Percentiles rank a stretch among this genome's conserved stretches.
These are phyloP conservation scores for Piloderma croceum DNA, from an alignment of 768 basidiomycete genomes.

Conservation along the genomic window DNA sequence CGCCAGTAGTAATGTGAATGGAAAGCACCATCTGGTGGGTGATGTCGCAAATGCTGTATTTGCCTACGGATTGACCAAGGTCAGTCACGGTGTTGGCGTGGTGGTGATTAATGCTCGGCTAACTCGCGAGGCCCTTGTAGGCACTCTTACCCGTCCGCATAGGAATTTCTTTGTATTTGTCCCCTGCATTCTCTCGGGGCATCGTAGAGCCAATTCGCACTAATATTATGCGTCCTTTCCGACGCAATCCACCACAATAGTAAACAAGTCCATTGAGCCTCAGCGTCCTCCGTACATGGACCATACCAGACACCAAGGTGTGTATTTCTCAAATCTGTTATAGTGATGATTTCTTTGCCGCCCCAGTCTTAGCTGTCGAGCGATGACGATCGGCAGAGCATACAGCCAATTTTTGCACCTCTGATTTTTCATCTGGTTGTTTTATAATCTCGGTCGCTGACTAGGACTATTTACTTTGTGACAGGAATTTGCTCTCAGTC, in stretches of 20 bases:
- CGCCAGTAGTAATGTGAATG: slow-evolving; percentile 4
- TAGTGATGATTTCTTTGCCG: slow-evolving; percentile 65
- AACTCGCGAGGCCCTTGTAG: slow-evolving; percentile 31
- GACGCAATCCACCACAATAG: background rate
- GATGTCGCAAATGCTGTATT: slow-evolving; percentile 80
- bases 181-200: slow-evolving; percentile 65
- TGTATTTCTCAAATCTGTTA: too few relatives aligned
- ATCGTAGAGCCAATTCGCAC: slow-evolving; percentile 58
- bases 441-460: background rate
- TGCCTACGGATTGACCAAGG: slow-evolving; percentile 80
- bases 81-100: too few relatives aligned
- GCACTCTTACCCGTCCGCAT: slow-evolving; percentile 70
- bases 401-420: slow-evolving; percentile 60
- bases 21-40: slow-evolving; percentile 27
- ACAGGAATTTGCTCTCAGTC: too few relatives aligned
- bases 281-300: too few relatives aligned
- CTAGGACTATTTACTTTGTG: too few relatives aligned
- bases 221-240: slow-evolving; percentile 16
- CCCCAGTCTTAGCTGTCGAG: slow-evolving; percentile 63
- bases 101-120: background rate
- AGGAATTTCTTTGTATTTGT: slow-evolving; percentile 63
- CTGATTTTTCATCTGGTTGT: slow-evolving; percentile 40
- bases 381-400: slow-evolving; percentile 67
- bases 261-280: too few relatives aligned
- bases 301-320: too few relatives aligned